Evolutionary conservation across 2,329 filamentous ascomycete species (phyloP), one percentile per base, ranked within the genome.

Genomic region (Pestalotiopsis sp.): DNA sequence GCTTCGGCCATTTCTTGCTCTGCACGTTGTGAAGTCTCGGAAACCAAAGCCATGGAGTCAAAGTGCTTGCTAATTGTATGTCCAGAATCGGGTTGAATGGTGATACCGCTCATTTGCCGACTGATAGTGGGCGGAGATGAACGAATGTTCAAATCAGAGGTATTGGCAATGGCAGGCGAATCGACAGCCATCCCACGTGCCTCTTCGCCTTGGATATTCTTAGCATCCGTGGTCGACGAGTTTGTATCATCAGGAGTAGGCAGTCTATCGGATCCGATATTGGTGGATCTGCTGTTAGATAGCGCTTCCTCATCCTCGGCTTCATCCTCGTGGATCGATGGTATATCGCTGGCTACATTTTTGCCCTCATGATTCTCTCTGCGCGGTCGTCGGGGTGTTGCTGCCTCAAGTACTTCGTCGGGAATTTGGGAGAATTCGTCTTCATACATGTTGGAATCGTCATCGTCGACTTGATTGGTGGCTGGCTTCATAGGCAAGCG

Each of bases 371-470:
- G 64, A 4, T 9, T 67, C 57, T 65, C 58, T 12, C 69, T 63
- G n/a, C 71, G 75, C 2, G 74, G 70, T 17, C 74, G 81, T 36
- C 75, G 77, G 1, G 83, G 86, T 1, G 83, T 86, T 4, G 85
- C 87, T 36, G 85, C 85, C 14, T 80, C 81, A 4, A 89, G 81
- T 2, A 88, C 78, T 4, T 77, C 81, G 17, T 86, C 82, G 0
- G 87, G 86, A 17, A 89, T 86, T 65, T 87, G 85, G 0, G 87
- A 89, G 71, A 89, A 89, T 0, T 86, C 87, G 70, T 89, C 87
- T 1, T 88, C 85, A 59, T 87, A 86, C 36, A 76, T 64, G 52
- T 76, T 78, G 2, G 78, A 75, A 25, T 81, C 78, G 2, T 80
- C 76, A 1, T 77, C 73, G 2, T 74, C 74, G 0, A 71, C 31